Conservation (phyloP, 2,329 filamentous ascomycete genomes). For the Mycosphaerella sp. region DNA sequence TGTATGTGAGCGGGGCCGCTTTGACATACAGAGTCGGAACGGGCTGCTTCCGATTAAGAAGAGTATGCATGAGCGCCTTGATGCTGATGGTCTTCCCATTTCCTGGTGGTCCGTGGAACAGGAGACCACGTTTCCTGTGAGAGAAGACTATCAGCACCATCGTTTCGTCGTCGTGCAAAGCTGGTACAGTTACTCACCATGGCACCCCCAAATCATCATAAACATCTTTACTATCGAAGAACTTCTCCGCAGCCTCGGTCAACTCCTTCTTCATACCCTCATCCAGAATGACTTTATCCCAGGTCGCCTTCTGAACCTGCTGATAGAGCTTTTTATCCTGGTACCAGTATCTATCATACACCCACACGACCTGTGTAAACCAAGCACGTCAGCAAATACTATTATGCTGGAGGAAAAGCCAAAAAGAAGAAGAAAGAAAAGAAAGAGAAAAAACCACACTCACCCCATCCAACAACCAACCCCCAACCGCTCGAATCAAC, state of each 20-base stretch:
- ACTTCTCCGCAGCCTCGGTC: constrained; percentile 35
- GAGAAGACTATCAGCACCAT: neutral
- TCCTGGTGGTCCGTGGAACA: constrained; percentile 28
- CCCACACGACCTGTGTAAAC: constrained; percentile 36
- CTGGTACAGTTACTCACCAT: constrained; percentile 27
- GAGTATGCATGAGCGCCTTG: constrained; percentile 37
- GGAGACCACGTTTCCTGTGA: constrained; percentile 37
- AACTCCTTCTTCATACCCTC: constrained; percentile 40
- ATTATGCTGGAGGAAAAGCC: constrained; percentile 10
- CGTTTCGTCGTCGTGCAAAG: neutral
- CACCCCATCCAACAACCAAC: constrained; percentile 9
- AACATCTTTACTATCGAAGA: constrained; percentile 36
- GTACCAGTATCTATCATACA: constrained; percentile 40
- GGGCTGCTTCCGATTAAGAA: constrained; percentile 34
- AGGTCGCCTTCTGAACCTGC: constrained; percentile 38
- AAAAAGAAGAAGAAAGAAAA: constrained; percentile 24
- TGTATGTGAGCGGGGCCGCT: constrained; percentile 31
- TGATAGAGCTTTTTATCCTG: constrained; percentile 36
- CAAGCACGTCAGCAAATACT: neutral
- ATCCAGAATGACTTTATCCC: constrained; percentile 45
- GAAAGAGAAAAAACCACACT: neutral
- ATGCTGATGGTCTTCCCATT: constrained; percentile 44
- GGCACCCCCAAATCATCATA: constrained; percentile 42
- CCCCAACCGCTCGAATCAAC: constrained; percentile 35
- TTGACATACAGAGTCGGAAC: constrained; percentile 40